phyloP scores from a whole-genome alignment of 2,329 filamentous ascomycete genomes.

The Colletotrichum navitas region DNA sequence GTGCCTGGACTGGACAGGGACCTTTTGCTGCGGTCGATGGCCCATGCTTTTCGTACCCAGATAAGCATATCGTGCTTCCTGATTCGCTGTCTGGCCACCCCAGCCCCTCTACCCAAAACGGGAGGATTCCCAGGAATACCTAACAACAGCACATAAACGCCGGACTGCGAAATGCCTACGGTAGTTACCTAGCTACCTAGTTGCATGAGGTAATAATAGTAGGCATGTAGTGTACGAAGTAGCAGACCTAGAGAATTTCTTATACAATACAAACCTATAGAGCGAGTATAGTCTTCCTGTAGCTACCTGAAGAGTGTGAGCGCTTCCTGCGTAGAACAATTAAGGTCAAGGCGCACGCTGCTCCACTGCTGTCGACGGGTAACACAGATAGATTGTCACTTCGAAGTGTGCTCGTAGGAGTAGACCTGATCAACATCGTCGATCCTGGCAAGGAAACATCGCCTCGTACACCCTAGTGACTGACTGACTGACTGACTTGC shows the following conservation, averaged over 20 bases:
- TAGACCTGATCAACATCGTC: neutral
- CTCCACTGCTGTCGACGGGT: neutral
- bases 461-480: neutral
- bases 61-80: constrained; percentile 26
- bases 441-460: neutral
- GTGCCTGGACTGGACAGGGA: constrained; percentile 19
- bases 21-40: constrained; percentile 1
- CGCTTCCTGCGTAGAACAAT: neutral
- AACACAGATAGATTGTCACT: neutral
- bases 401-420: neutral
- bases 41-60: constrained; percentile 8
- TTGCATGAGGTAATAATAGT: neutral
- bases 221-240: neutral
- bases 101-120: too few relatives aligned
- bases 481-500: neutral
- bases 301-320: neutral
- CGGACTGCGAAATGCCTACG: neutral
- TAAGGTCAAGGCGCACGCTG: neutral
- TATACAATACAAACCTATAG: too few relatives aligned
- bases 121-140: constrained; percentile 2
- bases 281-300: neutral
- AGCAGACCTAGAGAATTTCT: neutral
- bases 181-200: neutral
- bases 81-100: constrained; percentile 11
- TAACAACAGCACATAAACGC: neutral